Base-by-base conservation (phyloP, 202 grass and related monocot species). In the Alloteropsis angusta region DNA sequence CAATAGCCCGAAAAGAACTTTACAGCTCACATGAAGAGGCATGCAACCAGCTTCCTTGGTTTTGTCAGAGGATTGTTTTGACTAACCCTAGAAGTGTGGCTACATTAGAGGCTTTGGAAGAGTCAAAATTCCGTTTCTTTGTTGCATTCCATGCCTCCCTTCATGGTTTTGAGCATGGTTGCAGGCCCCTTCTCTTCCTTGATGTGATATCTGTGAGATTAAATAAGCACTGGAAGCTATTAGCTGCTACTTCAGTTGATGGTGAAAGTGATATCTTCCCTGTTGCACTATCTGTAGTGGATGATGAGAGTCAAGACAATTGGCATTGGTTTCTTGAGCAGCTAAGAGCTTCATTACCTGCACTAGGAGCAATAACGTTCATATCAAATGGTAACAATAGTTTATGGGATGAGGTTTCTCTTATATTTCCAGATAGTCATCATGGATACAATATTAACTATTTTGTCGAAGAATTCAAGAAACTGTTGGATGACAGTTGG, bases 241-340 rank as follows among this genome's bases (percentile, higher is more conserved):
- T 98, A 52, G 76, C 75, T 77, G 96, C 96, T 87, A 80, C 96
- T 55, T 78, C 96, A 34, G 86, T 98, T 39, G 96, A 98, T 16
- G 84, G 96, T 47, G 89, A 93, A 75, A 88, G 86, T 4, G 86
- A 98, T 47, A 84, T 93, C 18, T 93, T 95, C 66, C 96, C 92
- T 48, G 96, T 98, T 83, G 96, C 92, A 45, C 87, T 98, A 39
- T 65, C 84, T 83, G 96, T 98, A 57, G 96, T 98, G 71, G 96
- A 98, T 74, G 61, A 74, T 9, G 92, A 80, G 76, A 82, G 62
- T 9, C 81, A 46, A 50, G 92, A 93, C 80, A 94, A 94, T 79
- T 95, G 96, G 96, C 84, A 79, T 78, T 98, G 96, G 92, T 98
- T 98, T 90, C 87, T 98, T 4, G 86, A 85, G 75, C 92, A 98